Conservation (phyloP, 345 rosid species). For the Syzygium jambos region DNA sequence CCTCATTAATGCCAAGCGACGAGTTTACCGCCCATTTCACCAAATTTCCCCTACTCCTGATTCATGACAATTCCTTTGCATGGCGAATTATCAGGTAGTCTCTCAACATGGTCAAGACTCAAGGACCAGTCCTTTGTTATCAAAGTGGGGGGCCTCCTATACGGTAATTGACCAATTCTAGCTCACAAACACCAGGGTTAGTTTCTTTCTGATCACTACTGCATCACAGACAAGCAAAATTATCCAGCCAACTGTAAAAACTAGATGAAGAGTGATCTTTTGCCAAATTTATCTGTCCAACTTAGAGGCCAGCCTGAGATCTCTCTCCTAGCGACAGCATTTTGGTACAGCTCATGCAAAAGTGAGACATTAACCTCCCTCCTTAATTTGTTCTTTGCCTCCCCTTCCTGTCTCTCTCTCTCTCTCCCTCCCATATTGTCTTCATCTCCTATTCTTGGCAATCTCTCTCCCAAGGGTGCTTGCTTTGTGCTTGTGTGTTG, state of each 20-base stretch:
- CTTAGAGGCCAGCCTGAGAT: constrained; percentile 13
- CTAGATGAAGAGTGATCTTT: not conserved
- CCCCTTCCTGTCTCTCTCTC: not conserved
- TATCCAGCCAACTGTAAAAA: not conserved
- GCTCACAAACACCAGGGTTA: not conserved
- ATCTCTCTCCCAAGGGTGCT: not conserved
- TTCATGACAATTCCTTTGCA: not conserved
- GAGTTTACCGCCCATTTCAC: not conserved
- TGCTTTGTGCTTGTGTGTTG: not conserved
- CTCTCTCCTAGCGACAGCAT: constrained; percentile 6
- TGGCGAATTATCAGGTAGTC: not conserved
- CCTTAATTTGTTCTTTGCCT: constrained; percentile 14
- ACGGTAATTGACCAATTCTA: not conserved
- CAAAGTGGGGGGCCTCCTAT: not conserved
- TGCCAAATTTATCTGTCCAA: constrained; percentile 9
- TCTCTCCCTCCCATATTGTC: not conserved
- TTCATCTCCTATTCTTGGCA: not conserved
- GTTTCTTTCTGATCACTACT: not conserved
- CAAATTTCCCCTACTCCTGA: not conserved
- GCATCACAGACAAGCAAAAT: not conserved
- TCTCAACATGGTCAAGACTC: not conserved
- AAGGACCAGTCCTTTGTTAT: not conserved
- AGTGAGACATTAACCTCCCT: constrained; percentile 17
- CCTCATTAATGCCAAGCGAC: not conserved
- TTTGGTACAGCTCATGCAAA: constrained; percentile 2